These are phyloP conservation scores for Linderina pennispora DNA, from an alignment of 192 early-diverging fungal species.

Conservation along the genomic window DNA sequence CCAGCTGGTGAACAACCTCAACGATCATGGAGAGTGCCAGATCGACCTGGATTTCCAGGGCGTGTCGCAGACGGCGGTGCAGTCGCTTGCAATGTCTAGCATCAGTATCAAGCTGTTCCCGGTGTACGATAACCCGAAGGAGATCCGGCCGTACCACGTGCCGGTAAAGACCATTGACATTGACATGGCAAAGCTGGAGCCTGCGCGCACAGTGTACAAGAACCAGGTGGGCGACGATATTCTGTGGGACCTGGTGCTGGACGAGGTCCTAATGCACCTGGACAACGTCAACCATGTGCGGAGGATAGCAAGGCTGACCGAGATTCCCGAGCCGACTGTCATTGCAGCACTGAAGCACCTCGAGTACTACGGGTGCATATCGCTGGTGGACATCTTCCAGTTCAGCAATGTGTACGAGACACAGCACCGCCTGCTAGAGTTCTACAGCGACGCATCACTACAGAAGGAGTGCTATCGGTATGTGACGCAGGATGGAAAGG, in stretches of 20 bases:
- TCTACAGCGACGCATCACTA: slow-evolving; percentile 46
- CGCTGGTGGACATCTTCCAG: slow-evolving; percentile 90
- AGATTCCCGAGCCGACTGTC: slow-evolving; percentile 71
- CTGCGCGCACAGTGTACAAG: slow-evolving; percentile 53
- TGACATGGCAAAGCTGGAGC: slow-evolving; percentile 25
- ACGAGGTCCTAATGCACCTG: slow-evolving; percentile 65
- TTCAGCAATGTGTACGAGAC: slow-evolving; percentile 83
- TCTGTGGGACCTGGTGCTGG: slow-evolving; percentile 92
- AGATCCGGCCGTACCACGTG: slow-evolving; percentile 26
- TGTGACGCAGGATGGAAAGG: slow-evolving; percentile 49
- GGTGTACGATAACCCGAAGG: slow-evolving; percentile 21
- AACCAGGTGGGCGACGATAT: slow-evolving; percentile 56
- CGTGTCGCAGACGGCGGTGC: slow-evolving; percentile 8
- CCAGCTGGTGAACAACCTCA: slow-evolving; percentile 38
- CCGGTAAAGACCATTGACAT: slow-evolving; percentile 34
- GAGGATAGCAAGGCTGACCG: slow-evolving; percentile 69
- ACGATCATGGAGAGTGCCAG: slow-evolving; percentile 40
- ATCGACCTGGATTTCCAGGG: slow-evolving; percentile 38
- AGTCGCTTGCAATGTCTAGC: slow-evolving; percentile 23
- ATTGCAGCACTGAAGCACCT: slow-evolving; percentile 83
- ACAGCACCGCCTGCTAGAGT: slow-evolving; percentile 48
- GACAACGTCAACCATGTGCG: slow-evolving; percentile 84
- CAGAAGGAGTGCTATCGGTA: slow-evolving; percentile 76
- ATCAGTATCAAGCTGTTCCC: slow-evolving; percentile 47
- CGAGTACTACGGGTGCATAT: slow-evolving; percentile 89